Evolutionary conservation across 169 alveolate species (phyloP), one percentile per base, ranked within the genome.

Genomic region (Plasmodium gonderi): DNA sequence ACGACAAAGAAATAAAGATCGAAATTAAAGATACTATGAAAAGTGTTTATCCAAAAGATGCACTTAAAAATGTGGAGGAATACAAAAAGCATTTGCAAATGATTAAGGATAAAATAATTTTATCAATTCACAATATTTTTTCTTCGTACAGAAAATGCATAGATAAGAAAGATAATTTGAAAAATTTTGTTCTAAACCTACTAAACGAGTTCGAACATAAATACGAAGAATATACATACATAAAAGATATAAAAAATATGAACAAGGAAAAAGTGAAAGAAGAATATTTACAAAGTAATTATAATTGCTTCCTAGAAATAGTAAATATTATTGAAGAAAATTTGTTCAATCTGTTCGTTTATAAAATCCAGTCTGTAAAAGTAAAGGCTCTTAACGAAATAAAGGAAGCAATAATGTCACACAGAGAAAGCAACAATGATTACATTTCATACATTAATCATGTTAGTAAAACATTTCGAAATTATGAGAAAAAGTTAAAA

Each of bases 1-100:
- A 33, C 8, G 45, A 68, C 23, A 1, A 0, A 20, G n/a, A 17
- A n/a, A n/a, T n/a, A 33, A 26, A 54, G 5, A 79, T 79, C 3
- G 26, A 12, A 2, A 7, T 79, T 38, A 47, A 64, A 8, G 2
- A 38, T n/a, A n/a, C n/a, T n/a, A n/a, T n/a, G n/a, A n/a, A n/a
- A 5, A 60, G 29, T 3, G 29, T 26, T 36, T 64, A 49, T 12
- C 40, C 87, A 4, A 38, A 60, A 51, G 78, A 54, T 8, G 80
- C 80, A 20, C 87, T 85, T 12, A 85, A 75, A 75, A 85, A 75
- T 42, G 23, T 38, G n/a, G 12, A 40, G 12, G 31, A n/a, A 20
- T 85, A 85, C 78, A 85, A 14, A 38, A 40, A 85, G 36, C 92
- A 85, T 51, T 75, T 85, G 45, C 44, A 85, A 72, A 85, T 14